A percentile compares a stretch with the other conserved stretches of the same genome.
These are phyloP conservation scores for Limnanthes douglasii DNA, from an alignment of 345 rosid species.

Conservation along the genomic window DNA sequence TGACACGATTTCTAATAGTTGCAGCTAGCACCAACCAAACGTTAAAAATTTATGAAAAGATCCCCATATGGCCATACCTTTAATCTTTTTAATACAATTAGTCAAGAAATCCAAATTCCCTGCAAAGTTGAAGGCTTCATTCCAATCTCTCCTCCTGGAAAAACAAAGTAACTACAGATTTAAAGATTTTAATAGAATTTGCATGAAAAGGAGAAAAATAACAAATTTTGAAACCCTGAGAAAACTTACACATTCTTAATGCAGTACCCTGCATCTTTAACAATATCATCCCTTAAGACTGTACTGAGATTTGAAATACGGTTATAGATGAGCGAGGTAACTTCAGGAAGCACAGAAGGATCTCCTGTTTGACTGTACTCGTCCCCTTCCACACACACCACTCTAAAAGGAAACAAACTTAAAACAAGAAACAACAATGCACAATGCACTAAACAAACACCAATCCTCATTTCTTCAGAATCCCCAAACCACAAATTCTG, in stretches of 20 bases:
- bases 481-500: conserved; percentile 9
- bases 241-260: conserved; percentile 53
- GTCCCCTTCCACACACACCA: conserved; percentile 34
- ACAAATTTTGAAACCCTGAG: background rate
- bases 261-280: conserved; percentile 36
- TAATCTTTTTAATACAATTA: conserved; percentile 47
- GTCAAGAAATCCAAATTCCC: conserved; percentile 40
- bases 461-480: conserved; percentile 11
- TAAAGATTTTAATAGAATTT: background rate
- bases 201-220: background rate
- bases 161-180: conserved; percentile 2
- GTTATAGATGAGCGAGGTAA: conserved; percentile 34
- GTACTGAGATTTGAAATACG: conserved; percentile 38
- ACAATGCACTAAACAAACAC: conserved; percentile 12
- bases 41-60: background rate
- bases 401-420: conserved; percentile 12
- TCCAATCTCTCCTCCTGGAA: conserved; percentile 61
- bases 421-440: conserved; percentile 18
- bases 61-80: conserved; percentile 24
- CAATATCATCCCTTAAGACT: conserved; percentile 25
- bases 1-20: too few species aligned
- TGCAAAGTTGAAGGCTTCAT: conserved; percentile 54
- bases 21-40: too few species aligned
- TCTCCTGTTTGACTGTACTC: conserved; percentile 44
- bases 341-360: conserved; percentile 27